These are phyloP conservation scores for Nidula microcarpa DNA, from an alignment of 768 basidiomycete species.

Conservation along the genomic window DNA sequence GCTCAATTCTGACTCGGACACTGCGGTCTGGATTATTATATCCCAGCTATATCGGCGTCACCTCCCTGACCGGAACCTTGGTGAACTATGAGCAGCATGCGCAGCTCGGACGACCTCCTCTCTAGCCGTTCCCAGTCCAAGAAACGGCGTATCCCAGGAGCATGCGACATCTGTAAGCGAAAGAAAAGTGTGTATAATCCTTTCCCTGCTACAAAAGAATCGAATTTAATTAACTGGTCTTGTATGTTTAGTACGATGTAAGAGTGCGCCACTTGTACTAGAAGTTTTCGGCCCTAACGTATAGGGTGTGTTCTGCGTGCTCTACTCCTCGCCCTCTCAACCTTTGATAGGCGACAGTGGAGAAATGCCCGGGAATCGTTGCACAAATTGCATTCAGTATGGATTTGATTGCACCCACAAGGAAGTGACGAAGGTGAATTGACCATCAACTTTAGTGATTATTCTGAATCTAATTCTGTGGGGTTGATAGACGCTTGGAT, in stretches of 20 bases:
- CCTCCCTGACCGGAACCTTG: too few species aligned
- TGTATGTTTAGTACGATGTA: conserved; percentile 27
- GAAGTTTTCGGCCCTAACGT: background rate
- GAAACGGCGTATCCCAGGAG: conserved; percentile 59
- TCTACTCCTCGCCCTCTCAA: too few species aligned
- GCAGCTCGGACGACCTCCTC: background rate
- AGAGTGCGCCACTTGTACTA: conserved; percentile 4
- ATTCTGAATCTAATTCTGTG: background rate
- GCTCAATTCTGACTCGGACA: too few species aligned
- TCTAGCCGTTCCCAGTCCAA: conserved; percentile 25
- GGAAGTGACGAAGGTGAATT: conserved; percentile 63
- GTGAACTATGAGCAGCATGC: too few species aligned
- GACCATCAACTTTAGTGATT: background rate
- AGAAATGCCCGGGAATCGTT: conserved; percentile 57
- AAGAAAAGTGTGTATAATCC: conserved; percentile 58
- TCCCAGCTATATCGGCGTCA: too few species aligned
- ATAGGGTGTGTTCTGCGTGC: conserved; percentile 8
- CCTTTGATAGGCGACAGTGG: conserved; percentile 57
- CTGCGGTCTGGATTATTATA: too few species aligned
- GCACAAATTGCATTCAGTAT: conserved; percentile 60
- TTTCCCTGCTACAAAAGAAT: too few species aligned
- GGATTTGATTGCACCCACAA: conserved; percentile 64
- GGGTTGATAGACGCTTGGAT: conserved; percentile 44
- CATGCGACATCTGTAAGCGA: conserved; percentile 69
- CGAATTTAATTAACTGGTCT: background rate